phyloP scores from a whole-genome alignment of 352 stramenopile species.

The Globisporangium irregulare region DNA sequence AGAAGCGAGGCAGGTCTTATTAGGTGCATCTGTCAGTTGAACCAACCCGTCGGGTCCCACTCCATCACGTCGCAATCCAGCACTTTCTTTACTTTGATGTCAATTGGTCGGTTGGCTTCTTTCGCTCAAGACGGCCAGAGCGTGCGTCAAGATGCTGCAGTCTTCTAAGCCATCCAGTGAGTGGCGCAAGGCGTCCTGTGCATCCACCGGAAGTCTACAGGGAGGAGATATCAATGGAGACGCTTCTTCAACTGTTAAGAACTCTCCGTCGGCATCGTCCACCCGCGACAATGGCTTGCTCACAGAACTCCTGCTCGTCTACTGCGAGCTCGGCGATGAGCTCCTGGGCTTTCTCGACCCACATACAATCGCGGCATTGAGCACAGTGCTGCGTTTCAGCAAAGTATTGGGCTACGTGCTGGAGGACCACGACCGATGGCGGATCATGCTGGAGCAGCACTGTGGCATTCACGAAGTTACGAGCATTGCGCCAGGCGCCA shows the following conservation, averaged over 20 bases:
- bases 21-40: slow-evolving; percentile 2
- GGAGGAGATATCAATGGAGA: neutral
- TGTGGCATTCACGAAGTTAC: neutral
- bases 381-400: slow-evolving; percentile 2
- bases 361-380: neutral
- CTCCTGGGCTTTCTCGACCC: slow-evolving; percentile 18
- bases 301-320: neutral
- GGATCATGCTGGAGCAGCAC: slow-evolving; percentile 6
- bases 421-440: slow-evolving; percentile 5
- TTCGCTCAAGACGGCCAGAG: neutral
- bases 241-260: neutral
- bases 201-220: neutral
- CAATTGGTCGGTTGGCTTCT: neutral
- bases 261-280: neutral
- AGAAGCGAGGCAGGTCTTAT: neutral
- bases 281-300: neutral
- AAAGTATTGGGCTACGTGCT: neutral
- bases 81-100: neutral
- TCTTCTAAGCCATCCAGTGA: neutral
- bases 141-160: neutral
- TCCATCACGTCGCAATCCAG: neutral
- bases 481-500: neutral
- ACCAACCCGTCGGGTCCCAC: neutral
- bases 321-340: slow-evolving; percentile 13
- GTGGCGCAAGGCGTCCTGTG: neutral